phyloP scores from a whole-genome alignment of 2,329 filamentous ascomycete species.

The Xylariaceae sp. region DNA sequence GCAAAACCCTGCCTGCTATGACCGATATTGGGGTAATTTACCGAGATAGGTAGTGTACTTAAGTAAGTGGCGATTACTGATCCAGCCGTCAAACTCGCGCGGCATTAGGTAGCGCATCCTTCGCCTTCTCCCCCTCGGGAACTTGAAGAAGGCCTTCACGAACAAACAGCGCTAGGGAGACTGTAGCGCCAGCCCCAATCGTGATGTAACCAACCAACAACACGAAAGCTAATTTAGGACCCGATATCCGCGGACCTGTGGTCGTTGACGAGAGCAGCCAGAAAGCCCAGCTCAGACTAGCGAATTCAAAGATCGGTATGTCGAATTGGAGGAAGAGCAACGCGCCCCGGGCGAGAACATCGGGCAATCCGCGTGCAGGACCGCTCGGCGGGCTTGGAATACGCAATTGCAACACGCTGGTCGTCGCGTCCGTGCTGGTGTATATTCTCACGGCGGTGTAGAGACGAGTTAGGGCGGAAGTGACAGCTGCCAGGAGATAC shows the following conservation, averaged over 20 bases:
- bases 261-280: constrained; percentile 15
- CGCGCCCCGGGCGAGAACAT: constrained; percentile 20
- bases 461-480: constrained; percentile 19
- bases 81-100: neutral
- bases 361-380: constrained; percentile 13
- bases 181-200: constrained; percentile 21
- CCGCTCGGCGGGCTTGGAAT: constrained; percentile 18
- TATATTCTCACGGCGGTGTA: constrained; percentile 19
- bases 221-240: constrained; percentile 2
- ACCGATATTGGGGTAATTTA: too few species aligned
- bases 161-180: constrained; percentile 21
- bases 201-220: constrained; percentile 18
- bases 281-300: constrained; percentile 25
- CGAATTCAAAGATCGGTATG: constrained; percentile 23
- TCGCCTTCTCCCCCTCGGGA: constrained; percentile 9
- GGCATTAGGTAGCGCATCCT: constrained; percentile 2
- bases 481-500: constrained; percentile 21
- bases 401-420: constrained; percentile 21
- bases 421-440: constrained; percentile 10
- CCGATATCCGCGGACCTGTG: constrained; percentile 4
- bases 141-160: constrained; percentile 16
- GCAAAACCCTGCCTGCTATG: too few species aligned
- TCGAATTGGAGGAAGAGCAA: constrained; percentile 29
- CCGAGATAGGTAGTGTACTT: neutral
- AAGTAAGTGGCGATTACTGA: neutral